Evolutionary conservation across 2,329 filamentous ascomycete species (phyloP), one percentile per base, ranked within the genome.

Genomic region (Verruconis gallopava): DNA sequence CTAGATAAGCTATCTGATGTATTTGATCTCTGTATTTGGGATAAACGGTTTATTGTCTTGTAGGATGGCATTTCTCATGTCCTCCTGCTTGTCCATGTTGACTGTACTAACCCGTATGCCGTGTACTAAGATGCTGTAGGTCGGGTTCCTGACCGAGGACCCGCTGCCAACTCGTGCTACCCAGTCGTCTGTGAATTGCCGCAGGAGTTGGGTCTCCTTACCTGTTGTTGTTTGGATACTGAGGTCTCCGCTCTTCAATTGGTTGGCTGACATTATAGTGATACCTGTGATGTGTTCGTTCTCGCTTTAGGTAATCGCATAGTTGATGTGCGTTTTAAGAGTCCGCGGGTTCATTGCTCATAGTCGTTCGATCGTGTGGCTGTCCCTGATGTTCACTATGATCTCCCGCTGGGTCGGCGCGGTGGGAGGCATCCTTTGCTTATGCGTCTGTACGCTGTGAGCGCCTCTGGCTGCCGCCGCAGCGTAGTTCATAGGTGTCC

Each of bases 201-300:
- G 5, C 28, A 50, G 46, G 38, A 44, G 46, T 33, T 49, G 40
- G 22, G 41, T 41, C 39, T 50, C 42, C 13, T 15, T 49, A 25
- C 44, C 49, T 14, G 21, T 40, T 5, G 20, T 25, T 33, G 25
- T 40, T 33, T 33, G 30, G 20, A 40, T 33, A 15, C 45, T 51
- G 3, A 51, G 42, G 43, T 48, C 46, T 40, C 48, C 39, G 38
- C 50, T 51, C 40, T 50, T 50, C 17, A 51, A 43, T 46, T 51
- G 32, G 42, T 52, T 52, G 25, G 45, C 46, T 11, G 36, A 50
- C 34, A 51, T 30, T 14, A 52, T 46, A 40, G 47, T 51, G 4
- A 49, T 17, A 25, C 37, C 46, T 13, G 11, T 44, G 43, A 50
- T 47, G 30, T 52, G 46, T 45, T 48, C 37, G 20, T 52, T 50